A percentile compares a stretch with the other conserved stretches of the same genome.
These are phyloP conservation scores for Pseudocercospora cruenta DNA, from an alignment of 2,329 filamentous ascomycete species.

Conservation along the genomic window DNA sequence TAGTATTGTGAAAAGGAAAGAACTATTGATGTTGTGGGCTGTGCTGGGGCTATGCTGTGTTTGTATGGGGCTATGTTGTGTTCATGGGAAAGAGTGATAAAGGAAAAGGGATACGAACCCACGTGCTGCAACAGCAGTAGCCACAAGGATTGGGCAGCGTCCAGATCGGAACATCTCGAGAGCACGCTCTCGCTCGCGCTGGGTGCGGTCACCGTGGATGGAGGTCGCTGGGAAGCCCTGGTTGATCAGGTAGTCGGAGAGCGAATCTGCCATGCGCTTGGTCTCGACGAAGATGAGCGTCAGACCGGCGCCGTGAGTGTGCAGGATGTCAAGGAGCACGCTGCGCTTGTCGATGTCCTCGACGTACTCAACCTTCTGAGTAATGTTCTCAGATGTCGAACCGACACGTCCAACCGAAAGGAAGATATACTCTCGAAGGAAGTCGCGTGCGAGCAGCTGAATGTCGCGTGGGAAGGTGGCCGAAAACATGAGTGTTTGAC, in stretches of 20 bases:
- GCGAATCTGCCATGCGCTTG: constrained; percentile 97
- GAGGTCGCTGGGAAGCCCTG: constrained; percentile 97
- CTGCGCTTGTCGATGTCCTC: constrained; percentile 98
- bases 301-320: constrained; percentile 86
- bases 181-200: constrained; percentile 97
- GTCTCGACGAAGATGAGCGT: constrained; percentile 99
- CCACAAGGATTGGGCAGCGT: constrained; percentile 93
- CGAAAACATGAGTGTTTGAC: constrained; percentile 99
- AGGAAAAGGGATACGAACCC: too few relatives aligned
- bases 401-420: constrained; percentile 97
- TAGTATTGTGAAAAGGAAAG: too few relatives aligned
- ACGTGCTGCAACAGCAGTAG: constrained; percentile 68
- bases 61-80: too few relatives aligned
- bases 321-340: constrained; percentile 93
- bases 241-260: constrained; percentile 98
- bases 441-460: constrained; percentile 97
- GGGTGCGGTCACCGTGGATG: constrained; percentile 97
- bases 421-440: constrained; percentile 99
- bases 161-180: constrained; percentile 96
- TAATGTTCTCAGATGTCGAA: constrained; percentile 99
- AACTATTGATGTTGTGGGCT: too few relatives aligned
- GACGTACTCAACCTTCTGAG: constrained; percentile 97
- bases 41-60: too few relatives aligned
- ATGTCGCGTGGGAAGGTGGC: constrained; percentile 99
- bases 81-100: too few relatives aligned